Percentiles rank a stretch among this genome's conserved stretches.
phyloP scores from a whole-genome alignment of 129 eudicot genomes.

The Centrapalus pauciflorus region DNA sequence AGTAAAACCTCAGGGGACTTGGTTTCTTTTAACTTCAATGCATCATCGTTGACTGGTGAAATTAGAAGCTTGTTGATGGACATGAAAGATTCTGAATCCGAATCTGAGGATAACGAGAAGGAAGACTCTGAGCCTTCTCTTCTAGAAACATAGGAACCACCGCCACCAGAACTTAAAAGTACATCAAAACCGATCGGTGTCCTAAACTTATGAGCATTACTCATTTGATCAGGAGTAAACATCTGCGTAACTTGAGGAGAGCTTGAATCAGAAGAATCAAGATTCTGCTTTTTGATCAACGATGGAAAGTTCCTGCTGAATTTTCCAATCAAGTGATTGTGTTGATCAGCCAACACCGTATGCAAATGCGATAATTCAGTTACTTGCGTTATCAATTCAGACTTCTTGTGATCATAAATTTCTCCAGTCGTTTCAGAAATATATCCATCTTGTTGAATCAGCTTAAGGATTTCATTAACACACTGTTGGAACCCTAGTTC shows the following conservation, averaged over 20 bases:
- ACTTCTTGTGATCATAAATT: slow-evolving; percentile 25
- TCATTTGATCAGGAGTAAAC: slow-evolving; percentile 61
- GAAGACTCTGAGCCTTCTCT: slow-evolving; percentile 61
- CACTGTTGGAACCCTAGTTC: slow-evolving; percentile 50
- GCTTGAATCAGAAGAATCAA: slow-evolving; percentile 24
- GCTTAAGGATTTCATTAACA: slow-evolving; percentile 35
- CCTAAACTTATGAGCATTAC: slow-evolving; percentile 22
- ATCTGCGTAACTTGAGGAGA: slow-evolving; percentile 34
- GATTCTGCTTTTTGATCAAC: slow-evolving; percentile 21
- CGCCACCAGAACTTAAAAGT: slow-evolving; percentile 45
- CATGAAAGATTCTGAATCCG: slow-evolving; percentile 62
- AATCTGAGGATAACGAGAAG: slow-evolving; percentile 54
- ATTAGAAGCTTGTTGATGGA: slow-evolving; percentile 35
- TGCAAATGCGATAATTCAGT: slow-evolving; percentile 44
- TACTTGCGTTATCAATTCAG: slow-evolving; percentile 35
- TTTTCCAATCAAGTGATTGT: slow-evolving; percentile 34
- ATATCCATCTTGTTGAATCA: slow-evolving; percentile 38
- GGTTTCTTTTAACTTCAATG: slow-evolving; percentile 19
- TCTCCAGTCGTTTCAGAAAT: slow-evolving; percentile 20
- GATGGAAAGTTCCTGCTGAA: slow-evolving; percentile 22
- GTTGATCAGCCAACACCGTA: slow-evolving; percentile 48
- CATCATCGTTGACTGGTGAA: slow-evolving; percentile 31
- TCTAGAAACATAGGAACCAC: slow-evolving; percentile 42
- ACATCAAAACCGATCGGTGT: slow-evolving; percentile 37
- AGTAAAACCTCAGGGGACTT: slow-evolving; percentile 17